Base-by-base conservation (phyloP, 2,329 filamentous ascomycete species). In the Diaporthe ilicicola region DNA sequence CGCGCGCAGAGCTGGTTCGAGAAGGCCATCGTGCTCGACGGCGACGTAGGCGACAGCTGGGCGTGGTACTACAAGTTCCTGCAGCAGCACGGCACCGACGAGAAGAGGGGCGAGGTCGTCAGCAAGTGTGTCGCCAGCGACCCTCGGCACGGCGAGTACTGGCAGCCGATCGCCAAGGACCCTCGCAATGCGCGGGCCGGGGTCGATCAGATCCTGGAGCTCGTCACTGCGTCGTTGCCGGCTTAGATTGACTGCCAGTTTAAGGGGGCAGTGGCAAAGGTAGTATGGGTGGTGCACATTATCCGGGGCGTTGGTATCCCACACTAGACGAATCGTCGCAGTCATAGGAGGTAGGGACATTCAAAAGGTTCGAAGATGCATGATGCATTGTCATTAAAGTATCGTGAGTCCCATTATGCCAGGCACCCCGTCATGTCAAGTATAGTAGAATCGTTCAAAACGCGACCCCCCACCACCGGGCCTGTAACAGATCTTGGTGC, bases 1-100 rank as follows among this genome's bases (percentile, higher is more conserved):
- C 97, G 98, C 81, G 95, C 96, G 3, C 93, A 95, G 81, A 95
- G 90, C 74, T 99, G 96, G 96, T 99, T 99, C 81, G 94, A 98
- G 82, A 97, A 97, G 82, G 96, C 96, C 0, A 91, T 98, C 69
- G 87, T 97, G 67, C 85, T 96, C 15, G 94, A 99, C 78, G 90
- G 92, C 44, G 95, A 98, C 80, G 84, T 90, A 64, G 96, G 96
- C 64, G 97, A 99, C 83, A 93, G 91, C 13, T 99, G 97, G 97
- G 95, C 94, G 24, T 99, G 95, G 95, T 99, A 98, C 81, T 96
- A 94, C 81, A 95, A 95, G 81, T 99, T 98, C 80, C 79, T 98
- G 74, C 80, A 91, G 75, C 94, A 98, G 85, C 95, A 99, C 82
- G 97, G 96, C 12, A 98, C 94, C 6, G 92, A 94, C 74, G 95